A percentile compares a stretch with the other conserved stretches of the same genome.
Evolutionary conservation across 148 eudicot species (phyloP).

Genomic region (Selenicereus undatus): DNA sequence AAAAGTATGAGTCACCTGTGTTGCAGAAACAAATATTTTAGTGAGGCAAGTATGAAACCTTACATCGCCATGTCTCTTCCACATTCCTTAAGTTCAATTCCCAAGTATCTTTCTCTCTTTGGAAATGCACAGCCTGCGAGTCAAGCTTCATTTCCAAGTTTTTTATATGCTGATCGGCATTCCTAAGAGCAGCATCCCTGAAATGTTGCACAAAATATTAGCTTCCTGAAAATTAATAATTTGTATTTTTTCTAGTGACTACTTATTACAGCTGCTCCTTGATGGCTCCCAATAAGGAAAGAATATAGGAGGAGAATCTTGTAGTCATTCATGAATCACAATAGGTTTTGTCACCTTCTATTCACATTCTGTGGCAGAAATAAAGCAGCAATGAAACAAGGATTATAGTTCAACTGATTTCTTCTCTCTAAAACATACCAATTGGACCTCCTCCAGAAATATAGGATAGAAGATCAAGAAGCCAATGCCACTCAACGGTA

Average conservation of each 20-base stretch:
- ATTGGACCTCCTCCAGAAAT: neutral
- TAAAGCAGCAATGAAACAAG: neutral
- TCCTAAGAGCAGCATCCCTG: constrained; percentile 68
- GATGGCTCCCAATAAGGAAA: neutral
- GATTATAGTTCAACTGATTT: no score
- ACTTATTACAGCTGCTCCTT: neutral
- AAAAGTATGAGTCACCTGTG: neutral
- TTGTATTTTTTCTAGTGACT: neutral
- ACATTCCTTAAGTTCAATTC: constrained; percentile 62
- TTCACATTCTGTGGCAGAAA: neutral
- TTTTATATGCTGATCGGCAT: constrained; percentile 58
- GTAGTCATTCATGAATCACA: neutral
- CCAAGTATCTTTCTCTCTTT: constrained; percentile 72
- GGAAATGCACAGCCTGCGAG: constrained; percentile 48
- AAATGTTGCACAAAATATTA: constrained; percentile 17
- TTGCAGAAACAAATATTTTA: neutral
- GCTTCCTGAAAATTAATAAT: neutral
- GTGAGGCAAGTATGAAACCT: constrained; percentile 8
- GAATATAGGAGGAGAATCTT: neutral
- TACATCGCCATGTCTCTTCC: constrained; percentile 94
- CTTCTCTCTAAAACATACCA: neutral
- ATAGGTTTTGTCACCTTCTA: neutral
- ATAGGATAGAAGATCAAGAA: neutral
- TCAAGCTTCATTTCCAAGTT: constrained; percentile 70
- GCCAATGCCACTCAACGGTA: neutral